Conservation (phyloP, 805 yeast genomes). For the Metschnikowia gelsemii region DNA sequence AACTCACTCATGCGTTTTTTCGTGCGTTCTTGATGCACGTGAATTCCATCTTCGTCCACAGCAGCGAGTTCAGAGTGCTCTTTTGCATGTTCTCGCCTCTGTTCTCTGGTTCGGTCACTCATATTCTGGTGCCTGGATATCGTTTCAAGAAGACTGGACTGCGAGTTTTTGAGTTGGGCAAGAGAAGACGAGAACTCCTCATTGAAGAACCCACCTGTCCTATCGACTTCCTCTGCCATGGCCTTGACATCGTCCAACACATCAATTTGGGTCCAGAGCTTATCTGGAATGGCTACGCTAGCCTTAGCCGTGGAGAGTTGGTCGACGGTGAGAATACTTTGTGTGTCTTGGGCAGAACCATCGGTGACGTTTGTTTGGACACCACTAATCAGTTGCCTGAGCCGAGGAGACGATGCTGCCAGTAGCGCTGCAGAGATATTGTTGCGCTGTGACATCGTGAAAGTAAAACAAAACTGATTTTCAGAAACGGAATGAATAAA, state of each 20-base stretch:
- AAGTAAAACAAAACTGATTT: neutral
- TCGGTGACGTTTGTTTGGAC: constrained; percentile 23
- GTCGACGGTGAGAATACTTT: constrained; percentile 39
- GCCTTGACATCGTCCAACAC: constrained; percentile 75
- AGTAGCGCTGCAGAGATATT: constrained; percentile 4
- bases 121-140: constrained; percentile 30
- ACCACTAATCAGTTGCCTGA: constrained; percentile 17
- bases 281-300: constrained; percentile 65
- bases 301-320: constrained; percentile 56
- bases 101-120: constrained; percentile 19
- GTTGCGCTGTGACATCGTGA: constrained; percentile 5
- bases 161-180: constrained; percentile 54
- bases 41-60: constrained; percentile 12
- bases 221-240: constrained; percentile 48
- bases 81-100: constrained; percentile 14
- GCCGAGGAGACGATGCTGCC: constrained; percentile 13
- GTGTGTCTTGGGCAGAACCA: constrained; percentile 12
- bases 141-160: constrained; percentile 38
- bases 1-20: constrained; percentile 19
- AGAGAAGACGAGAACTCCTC: constrained; percentile 51
- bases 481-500: neutral
- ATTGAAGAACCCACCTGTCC: constrained; percentile 51
- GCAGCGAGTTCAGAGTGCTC: constrained; percentile 7
- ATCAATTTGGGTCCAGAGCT: constrained; percentile 84
- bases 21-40: constrained; percentile 15